These are phyloP conservation scores for Lipomyces yamanashiensis DNA, from an alignment of 805 yeast genomes.

Conservation along the genomic window DNA sequence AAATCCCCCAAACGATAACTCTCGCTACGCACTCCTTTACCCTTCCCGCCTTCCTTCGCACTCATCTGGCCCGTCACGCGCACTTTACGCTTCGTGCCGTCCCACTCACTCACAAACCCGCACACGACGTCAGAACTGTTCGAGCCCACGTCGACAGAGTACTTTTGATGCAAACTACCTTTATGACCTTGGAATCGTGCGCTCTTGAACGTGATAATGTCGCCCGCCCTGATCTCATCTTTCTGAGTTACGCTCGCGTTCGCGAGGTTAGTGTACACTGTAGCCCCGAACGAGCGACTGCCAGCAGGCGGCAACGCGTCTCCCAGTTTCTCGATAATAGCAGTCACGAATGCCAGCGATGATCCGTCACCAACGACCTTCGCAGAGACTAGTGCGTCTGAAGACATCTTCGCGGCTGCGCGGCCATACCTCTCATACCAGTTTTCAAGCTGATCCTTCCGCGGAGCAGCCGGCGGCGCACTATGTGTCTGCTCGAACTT, in stretches of 20 bases:
- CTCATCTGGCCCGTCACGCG: constrained; percentile 42
- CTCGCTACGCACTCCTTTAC: constrained; percentile 63
- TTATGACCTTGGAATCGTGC: constrained; percentile 74
- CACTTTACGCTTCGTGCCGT: constrained; percentile 60
- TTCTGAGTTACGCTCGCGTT: constrained; percentile 56
- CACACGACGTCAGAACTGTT: constrained; percentile 1
- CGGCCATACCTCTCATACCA: constrained; percentile 60
- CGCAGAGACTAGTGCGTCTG: constrained; percentile 45
- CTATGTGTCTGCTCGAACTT: constrained; percentile 50
- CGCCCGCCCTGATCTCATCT: constrained; percentile 81
- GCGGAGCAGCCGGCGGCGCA: constrained; percentile 54
- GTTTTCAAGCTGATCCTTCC: constrained; percentile 53
- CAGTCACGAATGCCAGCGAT: constrained; percentile 46
- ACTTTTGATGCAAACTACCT: constrained; percentile 60
- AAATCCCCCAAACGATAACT: constrained; percentile 73
- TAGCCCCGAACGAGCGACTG: constrained; percentile 71
- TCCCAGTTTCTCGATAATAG: constrained; percentile 43
- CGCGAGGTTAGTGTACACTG: constrained; percentile 61
- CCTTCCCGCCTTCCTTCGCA: constrained; percentile 41
- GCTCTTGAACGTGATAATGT: constrained; percentile 68
- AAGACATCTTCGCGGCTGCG: constrained; percentile 48
- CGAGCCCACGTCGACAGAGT: constrained; percentile 63
- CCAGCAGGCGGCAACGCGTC: constrained; percentile 64
- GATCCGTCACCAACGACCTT: constrained; percentile 40
- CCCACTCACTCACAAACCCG: constrained; percentile 69